Evolutionary conservation across 1,139 yeast species (phyloP).

Genomic region (Scheffersomyces illinoinensis): DNA sequence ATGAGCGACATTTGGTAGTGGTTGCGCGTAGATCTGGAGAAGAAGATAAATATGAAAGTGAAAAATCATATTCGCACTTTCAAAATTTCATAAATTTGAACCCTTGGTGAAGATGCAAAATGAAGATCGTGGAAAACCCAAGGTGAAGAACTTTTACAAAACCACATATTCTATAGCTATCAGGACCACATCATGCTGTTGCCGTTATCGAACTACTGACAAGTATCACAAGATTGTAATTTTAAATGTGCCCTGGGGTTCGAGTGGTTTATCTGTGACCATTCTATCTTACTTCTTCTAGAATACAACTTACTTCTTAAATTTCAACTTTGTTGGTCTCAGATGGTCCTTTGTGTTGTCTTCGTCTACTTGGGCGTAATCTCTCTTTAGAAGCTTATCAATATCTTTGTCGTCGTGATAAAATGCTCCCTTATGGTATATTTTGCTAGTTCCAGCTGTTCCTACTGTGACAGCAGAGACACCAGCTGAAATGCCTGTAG

Average conservation of each 20-base stretch:
- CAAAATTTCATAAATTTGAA: too few relatives aligned
- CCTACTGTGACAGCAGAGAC: not conserved
- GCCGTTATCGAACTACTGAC: not conserved
- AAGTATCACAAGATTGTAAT: not conserved
- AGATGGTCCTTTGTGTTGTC: constrained; percentile 18
- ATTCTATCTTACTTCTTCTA: not conserved
- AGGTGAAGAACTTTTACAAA: not conserved
- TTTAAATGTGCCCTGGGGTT: not conserved
- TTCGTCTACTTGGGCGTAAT: constrained; percentile 12
- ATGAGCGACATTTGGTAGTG: constrained; percentile 26
- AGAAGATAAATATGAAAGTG: not conserved
- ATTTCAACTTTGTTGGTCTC: constrained; percentile 16
- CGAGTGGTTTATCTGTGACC: not conserved
- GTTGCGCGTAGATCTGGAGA: constrained; percentile 9
- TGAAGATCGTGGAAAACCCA: not conserved
- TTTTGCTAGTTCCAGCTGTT: not conserved
- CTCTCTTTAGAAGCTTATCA: constrained; percentile 15
- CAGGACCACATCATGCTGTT: not conserved
- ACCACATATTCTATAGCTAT: not conserved
- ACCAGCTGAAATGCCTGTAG: not conserved
- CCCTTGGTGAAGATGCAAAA: not conserved
- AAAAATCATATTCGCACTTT: not conserved
- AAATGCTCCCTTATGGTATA: constrained; percentile 10
- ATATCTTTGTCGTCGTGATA: constrained; percentile 10
- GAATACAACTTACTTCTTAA: not conserved